A percentile compares a stretch with the other conserved stretches of the same genome.
Conservation (phyloP, 192 early-diverging fungal species). For the Dissophora globulifera region DNA sequence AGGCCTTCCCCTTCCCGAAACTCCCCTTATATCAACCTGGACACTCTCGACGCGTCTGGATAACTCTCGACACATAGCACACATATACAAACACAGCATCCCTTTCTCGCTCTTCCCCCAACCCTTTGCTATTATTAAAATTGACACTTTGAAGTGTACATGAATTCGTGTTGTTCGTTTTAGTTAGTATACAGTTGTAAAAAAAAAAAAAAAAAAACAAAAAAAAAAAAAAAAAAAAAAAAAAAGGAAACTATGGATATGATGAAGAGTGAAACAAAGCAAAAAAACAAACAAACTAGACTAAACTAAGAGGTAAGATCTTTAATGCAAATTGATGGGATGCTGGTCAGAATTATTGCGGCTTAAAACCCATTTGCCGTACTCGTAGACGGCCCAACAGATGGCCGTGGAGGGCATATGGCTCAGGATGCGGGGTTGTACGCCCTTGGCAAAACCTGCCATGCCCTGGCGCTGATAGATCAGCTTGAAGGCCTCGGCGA, state of each 20-base stretch:
- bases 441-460: constrained; percentile 80
- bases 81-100: too few relatives aligned
- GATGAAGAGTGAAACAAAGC: not conserved
- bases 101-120: too few relatives aligned
- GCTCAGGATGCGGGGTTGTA: constrained; percentile 85
- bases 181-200: not conserved
- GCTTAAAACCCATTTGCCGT: constrained; percentile 79
- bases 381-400: constrained; percentile 94
- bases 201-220: not conserved
- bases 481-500: constrained; percentile 73
- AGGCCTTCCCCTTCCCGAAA: too few relatives aligned
- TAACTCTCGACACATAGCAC: too few relatives aligned
- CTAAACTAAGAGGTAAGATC: not conserved
- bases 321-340: constrained; percentile 43
- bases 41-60: too few relatives aligned
- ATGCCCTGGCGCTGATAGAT: constrained; percentile 84
- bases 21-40: too few relatives aligned
- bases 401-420: constrained; percentile 95
- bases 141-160: too few relatives aligned
- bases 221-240: constrained; percentile 1
- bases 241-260: not conserved
- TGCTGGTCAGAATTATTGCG: constrained; percentile 29
- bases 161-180: too few relatives aligned
- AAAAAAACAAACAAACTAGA: not conserved
- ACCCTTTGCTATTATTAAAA: too few relatives aligned